These are phyloP conservation scores for Globisporangium megalacanthum DNA, from an alignment of 352 stramenopile species.

Conservation along the genomic window DNA sequence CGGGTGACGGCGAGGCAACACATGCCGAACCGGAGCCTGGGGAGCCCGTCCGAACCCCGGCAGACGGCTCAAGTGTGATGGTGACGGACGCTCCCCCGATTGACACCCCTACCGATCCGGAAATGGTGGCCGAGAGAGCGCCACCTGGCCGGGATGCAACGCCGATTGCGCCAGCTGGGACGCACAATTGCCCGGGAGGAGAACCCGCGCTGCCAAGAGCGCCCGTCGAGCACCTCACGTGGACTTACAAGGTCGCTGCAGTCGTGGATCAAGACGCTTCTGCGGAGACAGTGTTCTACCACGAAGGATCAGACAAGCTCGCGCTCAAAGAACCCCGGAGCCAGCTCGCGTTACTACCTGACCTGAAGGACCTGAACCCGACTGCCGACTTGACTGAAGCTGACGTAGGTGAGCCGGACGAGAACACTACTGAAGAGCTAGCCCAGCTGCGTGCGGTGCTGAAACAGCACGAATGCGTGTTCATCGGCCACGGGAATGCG, in stretches of 20 bases:
- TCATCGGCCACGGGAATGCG: neutral
- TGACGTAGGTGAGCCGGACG: neutral
- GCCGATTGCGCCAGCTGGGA: no score
- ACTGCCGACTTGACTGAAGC: neutral
- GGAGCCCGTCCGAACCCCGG: no score
- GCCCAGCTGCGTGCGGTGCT: neutral
- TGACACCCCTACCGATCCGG: no score
- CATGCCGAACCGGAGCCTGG: no score
- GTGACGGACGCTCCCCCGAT: no score
- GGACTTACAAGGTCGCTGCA: neutral
- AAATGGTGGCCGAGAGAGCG: no score
- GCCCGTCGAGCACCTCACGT: neutral
- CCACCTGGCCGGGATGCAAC: no score
- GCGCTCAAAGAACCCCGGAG: neutral
- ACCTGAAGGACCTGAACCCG: neutral
- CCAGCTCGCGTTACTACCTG: neutral
- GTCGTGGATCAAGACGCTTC: neutral
- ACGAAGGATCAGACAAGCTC: neutral
- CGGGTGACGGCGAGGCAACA: no score
- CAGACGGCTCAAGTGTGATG: no score
- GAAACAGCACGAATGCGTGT: neutral
- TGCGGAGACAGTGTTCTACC: neutral
- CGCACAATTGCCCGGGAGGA: no score
- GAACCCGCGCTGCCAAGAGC: no score
- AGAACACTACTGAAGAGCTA: neutral